phyloP scores from a whole-genome alignment of 2,329 filamentous ascomycete genomes.

The Curvularia eragrostidis region DNA sequence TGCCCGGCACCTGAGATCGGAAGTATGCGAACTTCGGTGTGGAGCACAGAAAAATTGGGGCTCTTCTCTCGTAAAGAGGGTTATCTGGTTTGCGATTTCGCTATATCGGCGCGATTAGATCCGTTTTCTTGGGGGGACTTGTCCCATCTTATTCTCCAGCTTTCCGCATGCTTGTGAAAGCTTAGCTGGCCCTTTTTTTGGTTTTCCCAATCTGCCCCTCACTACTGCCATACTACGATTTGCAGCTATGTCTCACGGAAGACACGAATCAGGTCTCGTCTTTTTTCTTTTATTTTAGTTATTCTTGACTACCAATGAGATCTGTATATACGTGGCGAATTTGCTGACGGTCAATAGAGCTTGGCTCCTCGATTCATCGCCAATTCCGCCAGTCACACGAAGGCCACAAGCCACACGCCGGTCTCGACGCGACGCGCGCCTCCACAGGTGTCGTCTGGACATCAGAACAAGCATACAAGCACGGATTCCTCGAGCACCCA shows the following conservation, averaged over 20 bases:
- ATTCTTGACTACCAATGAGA: not conserved
- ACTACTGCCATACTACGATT: not conserved
- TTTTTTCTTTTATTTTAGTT: not conserved
- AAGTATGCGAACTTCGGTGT: slow-evolving; percentile 1
- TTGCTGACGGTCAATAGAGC: slow-evolving; percentile 61
- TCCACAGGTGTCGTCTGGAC: slow-evolving; percentile 96
- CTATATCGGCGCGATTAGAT: not conserved
- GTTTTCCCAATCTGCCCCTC: not conserved
- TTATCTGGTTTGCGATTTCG: not conserved
- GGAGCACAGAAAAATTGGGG: slow-evolving; percentile 2
- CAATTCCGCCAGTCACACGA: slow-evolving; percentile 91
- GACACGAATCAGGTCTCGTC: slow-evolving; percentile 18
- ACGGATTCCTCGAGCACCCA: slow-evolving; percentile 84
- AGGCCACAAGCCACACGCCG: slow-evolving; percentile 88
- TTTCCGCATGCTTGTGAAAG: not conserved
- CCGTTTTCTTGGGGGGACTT: not conserved
- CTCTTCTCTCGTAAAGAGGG: not conserved
- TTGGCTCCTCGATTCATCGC: slow-evolving; percentile 81
- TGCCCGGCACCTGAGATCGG: slow-evolving; percentile 1
- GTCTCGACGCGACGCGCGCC: slow-evolving; percentile 84
- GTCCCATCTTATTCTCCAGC: not conserved
- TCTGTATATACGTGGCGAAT: not conserved
- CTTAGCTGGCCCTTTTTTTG: slow-evolving; percentile 2
- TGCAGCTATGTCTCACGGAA: slow-evolving; percentile 8
- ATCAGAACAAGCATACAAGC: slow-evolving; percentile 83